Conservation (phyloP, 2,329 filamentous ascomycete genomes). For the Colletotrichum ledebouriae region DNA sequence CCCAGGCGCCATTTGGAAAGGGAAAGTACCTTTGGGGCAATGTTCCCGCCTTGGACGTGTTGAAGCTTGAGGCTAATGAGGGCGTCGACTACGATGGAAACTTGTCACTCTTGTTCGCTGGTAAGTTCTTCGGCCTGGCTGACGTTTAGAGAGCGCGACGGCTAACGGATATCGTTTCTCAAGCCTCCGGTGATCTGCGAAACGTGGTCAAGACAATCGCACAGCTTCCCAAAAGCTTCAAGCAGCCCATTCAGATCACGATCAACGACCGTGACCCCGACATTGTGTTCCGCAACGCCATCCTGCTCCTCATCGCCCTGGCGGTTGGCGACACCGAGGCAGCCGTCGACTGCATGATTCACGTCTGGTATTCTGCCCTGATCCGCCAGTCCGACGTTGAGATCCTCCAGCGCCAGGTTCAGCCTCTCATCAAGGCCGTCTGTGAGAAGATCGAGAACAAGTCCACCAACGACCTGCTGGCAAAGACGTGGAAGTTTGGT, state of each 20-base stretch:
- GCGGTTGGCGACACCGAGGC: conserved; percentile 19
- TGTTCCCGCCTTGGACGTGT: not conserved
- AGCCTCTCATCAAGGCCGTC: conserved; percentile 31
- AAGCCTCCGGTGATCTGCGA: conserved; percentile 59
- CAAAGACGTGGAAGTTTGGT: conserved; percentile 42
- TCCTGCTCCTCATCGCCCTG: conserved; percentile 54
- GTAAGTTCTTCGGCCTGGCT: conserved; percentile 1
- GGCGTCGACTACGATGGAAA: conserved; percentile 15
- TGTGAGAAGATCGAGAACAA: conserved; percentile 41
- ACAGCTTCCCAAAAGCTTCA: conserved; percentile 49
- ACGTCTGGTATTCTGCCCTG: conserved; percentile 44
- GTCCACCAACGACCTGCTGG: conserved; percentile 7
- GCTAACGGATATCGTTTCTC: not conserved
- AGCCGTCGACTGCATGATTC: conserved; percentile 43
- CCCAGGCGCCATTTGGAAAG: not conserved
- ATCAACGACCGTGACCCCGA: conserved; percentile 57
- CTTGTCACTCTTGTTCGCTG: conserved; percentile 33
- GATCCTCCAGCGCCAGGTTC: conserved; percentile 8
- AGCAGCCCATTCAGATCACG: conserved; percentile 44
- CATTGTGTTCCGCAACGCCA: conserved; percentile 55
- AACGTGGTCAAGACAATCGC: conserved; percentile 58
- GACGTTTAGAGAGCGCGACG: not conserved
- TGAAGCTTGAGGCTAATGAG: conserved; percentile 14
- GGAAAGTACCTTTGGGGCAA: conserved; percentile 42
- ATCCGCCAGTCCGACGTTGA: conserved; percentile 34